Evolutionary conservation across 1,139 yeast species (phyloP).

Genomic region (Saccharomyces hybrid): DNA sequence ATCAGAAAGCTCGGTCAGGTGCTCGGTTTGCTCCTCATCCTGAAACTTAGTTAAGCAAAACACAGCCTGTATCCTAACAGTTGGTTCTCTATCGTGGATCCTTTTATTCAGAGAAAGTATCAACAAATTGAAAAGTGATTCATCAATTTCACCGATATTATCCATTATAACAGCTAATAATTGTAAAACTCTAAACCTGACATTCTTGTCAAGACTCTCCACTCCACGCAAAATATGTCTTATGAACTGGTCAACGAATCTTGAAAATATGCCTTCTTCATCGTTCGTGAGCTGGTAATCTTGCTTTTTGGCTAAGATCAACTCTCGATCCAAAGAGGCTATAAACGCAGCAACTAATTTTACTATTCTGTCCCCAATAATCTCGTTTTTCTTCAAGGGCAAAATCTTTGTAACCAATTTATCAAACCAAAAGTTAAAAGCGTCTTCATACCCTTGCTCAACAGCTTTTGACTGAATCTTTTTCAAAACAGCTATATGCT

Average conservation of each 20-base stretch:
- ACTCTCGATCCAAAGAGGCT: conserved; percentile 29
- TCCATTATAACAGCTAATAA: conserved; percentile 66
- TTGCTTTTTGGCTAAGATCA: conserved; percentile 35
- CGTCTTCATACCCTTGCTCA: conserved; percentile 44
- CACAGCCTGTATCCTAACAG: conserved; percentile 75
- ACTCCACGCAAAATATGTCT: conserved; percentile 67
- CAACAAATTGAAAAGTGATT: conserved; percentile 58
- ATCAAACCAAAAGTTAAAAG: conserved; percentile 54
- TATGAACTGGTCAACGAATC: conserved; percentile 55
- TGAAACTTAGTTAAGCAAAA: conserved; percentile 77
- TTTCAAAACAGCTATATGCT: conserved; percentile 57
- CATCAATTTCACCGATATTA: conserved; percentile 69
- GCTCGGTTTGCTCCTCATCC: conserved; percentile 34
- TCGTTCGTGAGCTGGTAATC: conserved; percentile 26
- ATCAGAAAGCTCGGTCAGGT: conserved; percentile 32
- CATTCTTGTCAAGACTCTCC: conserved; percentile 67
- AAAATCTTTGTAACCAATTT: conserved; percentile 57
- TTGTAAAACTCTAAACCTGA: conserved; percentile 75
- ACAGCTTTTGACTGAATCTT: conserved; percentile 52
- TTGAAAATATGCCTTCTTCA: conserved; percentile 39
- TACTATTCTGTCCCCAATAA: conserved; percentile 68
- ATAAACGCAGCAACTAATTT: conserved; percentile 67
- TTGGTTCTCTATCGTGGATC: conserved; percentile 69
- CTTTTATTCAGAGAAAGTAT: conserved; percentile 56
- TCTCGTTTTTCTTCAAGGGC: conserved; percentile 61